These are phyloP conservation scores for Parafenestella ontariensis DNA, from an alignment of 2,329 filamentous ascomycete species.

Conservation along the genomic window DNA sequence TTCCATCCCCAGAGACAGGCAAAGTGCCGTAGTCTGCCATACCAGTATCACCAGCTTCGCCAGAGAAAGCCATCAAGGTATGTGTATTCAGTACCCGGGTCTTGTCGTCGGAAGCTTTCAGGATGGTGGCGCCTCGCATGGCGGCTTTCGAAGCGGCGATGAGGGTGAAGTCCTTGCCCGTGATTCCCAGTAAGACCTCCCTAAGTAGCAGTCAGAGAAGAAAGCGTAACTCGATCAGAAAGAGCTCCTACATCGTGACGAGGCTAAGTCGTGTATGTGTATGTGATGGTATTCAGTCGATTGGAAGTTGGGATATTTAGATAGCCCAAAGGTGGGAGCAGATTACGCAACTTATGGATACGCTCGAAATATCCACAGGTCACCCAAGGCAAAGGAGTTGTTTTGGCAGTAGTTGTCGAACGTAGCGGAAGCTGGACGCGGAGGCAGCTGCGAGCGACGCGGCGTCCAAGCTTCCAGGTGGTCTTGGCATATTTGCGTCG, in stretches of 20 bases:
- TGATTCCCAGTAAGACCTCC: conserved; percentile 98
- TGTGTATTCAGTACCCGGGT: conserved; percentile 91
- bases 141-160: conserved; percentile 97
- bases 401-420: neutral
- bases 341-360: too few relatives aligned
- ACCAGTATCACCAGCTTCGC: conserved; percentile 96
- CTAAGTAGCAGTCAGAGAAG: conserved; percentile 57
- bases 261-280: conserved; percentile 17
- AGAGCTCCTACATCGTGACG: conserved; percentile 41
- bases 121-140: conserved; percentile 95
- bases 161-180: conserved; percentile 98
- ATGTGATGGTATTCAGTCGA: conserved; percentile 1
- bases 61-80: conserved; percentile 92
- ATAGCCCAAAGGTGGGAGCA: neutral
- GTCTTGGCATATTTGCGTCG: conserved; percentile 13
- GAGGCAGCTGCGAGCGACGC: conserved; percentile 26
- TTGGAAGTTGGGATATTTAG: neutral
- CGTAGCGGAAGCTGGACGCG: conserved; percentile 3
- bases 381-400: neutral
- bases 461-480: conserved; percentile 14
- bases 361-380: neutral
- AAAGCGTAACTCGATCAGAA: neutral
- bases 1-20: neutral
- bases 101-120: conserved; percentile 97
- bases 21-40: conserved; percentile 32